Evolutionary conservation across 1,284 basidiomycete species (phyloP).

Genomic region (Athelia psychrophila): DNA sequence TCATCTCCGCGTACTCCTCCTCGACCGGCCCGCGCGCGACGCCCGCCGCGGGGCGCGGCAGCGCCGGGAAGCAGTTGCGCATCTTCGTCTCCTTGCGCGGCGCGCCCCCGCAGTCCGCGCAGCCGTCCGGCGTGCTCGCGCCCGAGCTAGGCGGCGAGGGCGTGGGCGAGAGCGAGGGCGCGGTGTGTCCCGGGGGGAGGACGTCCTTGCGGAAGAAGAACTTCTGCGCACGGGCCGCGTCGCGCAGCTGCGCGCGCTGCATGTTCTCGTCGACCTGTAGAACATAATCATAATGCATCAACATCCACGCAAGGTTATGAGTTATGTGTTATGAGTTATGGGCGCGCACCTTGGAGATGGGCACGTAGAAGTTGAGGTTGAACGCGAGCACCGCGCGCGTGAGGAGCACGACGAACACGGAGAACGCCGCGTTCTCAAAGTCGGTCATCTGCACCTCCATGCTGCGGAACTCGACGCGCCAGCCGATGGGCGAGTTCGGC

Average conservation of each 20-base stretch:
- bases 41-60: conserved; percentile 49
- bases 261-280: conserved; percentile 95
- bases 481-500: conserved; percentile 88
- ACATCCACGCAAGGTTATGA: background rate
- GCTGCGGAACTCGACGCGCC: conserved; percentile 97
- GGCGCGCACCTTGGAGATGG: conserved; percentile 82
- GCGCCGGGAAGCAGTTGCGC: conserved; percentile 66
- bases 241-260: conserved; percentile 82
- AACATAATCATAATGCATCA: conserved; percentile 4
- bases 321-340: too few relatives aligned
- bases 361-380: conserved; percentile 94
- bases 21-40: conserved; percentile 48
- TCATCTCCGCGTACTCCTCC: conserved; percentile 91
- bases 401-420: conserved; percentile 91
- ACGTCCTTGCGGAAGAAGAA: conserved; percentile 94
- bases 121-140: conserved; percentile 44
- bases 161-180: too few relatives aligned
- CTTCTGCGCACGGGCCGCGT: conserved; percentile 71
- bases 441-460: conserved; percentile 99
- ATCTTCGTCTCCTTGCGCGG: conserved; percentile 58
- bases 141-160: conserved; percentile 41
- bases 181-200: conserved; percentile 55
- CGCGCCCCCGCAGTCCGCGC: conserved; percentile 12
- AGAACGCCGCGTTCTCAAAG: conserved; percentile 98
- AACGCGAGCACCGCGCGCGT: conserved; percentile 92